Percentiles rank a stretch among this genome's conserved stretches.
Evolutionary conservation across 345 rosid genomes (phyloP).

Genomic region (Rhodamnia rubescens): DNA sequence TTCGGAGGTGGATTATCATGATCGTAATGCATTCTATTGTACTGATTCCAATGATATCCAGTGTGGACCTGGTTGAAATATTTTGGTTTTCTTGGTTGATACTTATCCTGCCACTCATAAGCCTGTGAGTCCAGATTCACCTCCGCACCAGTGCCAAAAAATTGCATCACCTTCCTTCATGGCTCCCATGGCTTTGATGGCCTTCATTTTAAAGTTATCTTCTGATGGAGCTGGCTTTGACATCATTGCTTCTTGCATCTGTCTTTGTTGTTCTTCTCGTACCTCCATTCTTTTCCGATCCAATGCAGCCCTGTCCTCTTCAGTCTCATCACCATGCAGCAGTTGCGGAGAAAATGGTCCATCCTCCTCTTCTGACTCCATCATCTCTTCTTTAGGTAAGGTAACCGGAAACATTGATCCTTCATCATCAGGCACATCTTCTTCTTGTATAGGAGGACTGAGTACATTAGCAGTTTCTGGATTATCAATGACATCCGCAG

Average conservation of each 20-base stretch:
- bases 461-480: constrained; percentile 21
- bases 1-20: constrained; percentile 97
- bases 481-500: constrained; percentile 22
- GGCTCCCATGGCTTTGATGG: constrained; percentile 84
- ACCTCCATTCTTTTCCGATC: constrained; percentile 55
- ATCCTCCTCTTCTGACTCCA: constrained; percentile 47
- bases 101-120: constrained; percentile 98
- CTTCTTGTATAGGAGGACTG: constrained; percentile 25
- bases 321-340: constrained; percentile 67
- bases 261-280: constrained; percentile 58
- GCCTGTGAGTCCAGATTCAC: constrained; percentile 89
- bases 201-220: constrained; percentile 79
- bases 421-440: constrained; percentile 34
- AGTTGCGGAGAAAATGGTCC: constrained; percentile 85
- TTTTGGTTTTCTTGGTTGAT: constrained; percentile 86
- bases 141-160: constrained; percentile 85
- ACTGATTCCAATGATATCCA: constrained; percentile 77
- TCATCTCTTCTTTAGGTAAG: constrained; percentile 28
- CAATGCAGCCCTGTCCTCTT: constrained; percentile 72
- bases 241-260: constrained; percentile 56
- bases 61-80: constrained; percentile 93
- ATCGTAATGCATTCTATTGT: constrained; percentile 33
- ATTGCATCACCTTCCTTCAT: constrained; percentile 95
- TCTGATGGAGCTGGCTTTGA: constrained; percentile 55
- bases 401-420: constrained; percentile 52